A percentile compares a stretch with the other conserved stretches of the same genome.
These are phyloP conservation scores for Periglandula ipomoeae DNA, from an alignment of 2,329 filamentous ascomycete genomes.

Conservation along the genomic window DNA sequence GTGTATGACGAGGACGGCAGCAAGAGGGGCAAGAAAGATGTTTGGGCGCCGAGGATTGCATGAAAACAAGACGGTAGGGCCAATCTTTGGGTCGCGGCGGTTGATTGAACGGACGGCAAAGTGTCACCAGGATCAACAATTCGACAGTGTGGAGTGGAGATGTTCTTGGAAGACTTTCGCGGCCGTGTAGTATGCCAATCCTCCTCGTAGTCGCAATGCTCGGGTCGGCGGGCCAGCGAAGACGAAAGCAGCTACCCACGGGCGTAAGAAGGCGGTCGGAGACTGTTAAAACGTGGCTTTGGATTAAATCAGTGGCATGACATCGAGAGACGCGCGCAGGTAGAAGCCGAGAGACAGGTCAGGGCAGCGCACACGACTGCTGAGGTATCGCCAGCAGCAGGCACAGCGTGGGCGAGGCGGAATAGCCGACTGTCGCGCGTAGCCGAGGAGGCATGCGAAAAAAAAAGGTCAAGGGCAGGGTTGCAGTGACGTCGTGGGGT, in stretches of 20 bases:
- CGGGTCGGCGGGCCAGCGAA: background rate
- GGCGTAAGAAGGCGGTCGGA: slow-evolving; percentile 1
- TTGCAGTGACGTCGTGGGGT: background rate
- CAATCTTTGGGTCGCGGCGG: slow-evolving; percentile 4
- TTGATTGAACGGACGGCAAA: slow-evolving; percentile 2
- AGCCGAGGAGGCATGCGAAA: slow-evolving; percentile 4
- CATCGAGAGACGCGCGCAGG: slow-evolving; percentile 4
- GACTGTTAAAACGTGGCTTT: background rate
- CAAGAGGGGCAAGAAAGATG: slow-evolving; percentile 7
- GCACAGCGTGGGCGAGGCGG: background rate
- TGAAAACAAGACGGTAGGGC: slow-evolving; percentile 1
- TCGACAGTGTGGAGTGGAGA: slow-evolving; percentile 4
- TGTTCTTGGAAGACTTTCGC: slow-evolving; percentile 4
- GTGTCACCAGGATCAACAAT: slow-evolving; percentile 1
- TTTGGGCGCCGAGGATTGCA: slow-evolving; percentile 7
- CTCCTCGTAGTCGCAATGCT: background rate
- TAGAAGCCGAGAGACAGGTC: background rate
- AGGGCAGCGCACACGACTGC: background rate
- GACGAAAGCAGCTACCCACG: slow-evolving; percentile 16
- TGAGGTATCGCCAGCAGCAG: background rate
- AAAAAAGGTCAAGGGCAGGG: background rate
- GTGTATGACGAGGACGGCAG: slow-evolving; percentile 16
- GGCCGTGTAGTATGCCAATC: background rate
- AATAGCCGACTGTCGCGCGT: slow-evolving; percentile 5
- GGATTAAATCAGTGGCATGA: background rate